A percentile compares a stretch with the other conserved stretches of the same genome.
Evolutionary conservation across 805 yeast genomes (phyloP).

Genomic region (Candida taoyuanica): DNA sequence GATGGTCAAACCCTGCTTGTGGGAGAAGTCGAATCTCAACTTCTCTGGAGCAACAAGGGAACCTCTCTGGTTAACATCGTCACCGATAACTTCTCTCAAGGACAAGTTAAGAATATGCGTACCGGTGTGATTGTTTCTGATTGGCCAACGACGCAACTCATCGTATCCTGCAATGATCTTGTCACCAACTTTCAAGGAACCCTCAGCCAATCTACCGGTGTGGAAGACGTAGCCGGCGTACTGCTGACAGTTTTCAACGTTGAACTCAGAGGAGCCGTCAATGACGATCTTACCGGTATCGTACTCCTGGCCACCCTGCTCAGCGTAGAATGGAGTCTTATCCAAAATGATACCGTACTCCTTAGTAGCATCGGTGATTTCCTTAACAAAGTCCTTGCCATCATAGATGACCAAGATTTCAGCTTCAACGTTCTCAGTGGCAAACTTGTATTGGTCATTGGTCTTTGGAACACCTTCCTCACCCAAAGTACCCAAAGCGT

Average conservation of each 20-base stretch:
- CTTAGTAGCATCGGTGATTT: slow-evolving; percentile 38
- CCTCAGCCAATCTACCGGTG: slow-evolving; percentile 83
- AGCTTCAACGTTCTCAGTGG: slow-evolving; percentile 62
- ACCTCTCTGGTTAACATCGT: slow-evolving; percentile 90
- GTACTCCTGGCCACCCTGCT: slow-evolving; percentile 98
- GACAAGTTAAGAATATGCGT: slow-evolving; percentile 93
- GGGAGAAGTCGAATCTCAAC: slow-evolving; percentile 93
- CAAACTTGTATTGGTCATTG: slow-evolving; percentile 77
- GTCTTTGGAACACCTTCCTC: slow-evolving; percentile 67
- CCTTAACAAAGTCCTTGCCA: slow-evolving; percentile 56
- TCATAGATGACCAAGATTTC: slow-evolving; percentile 67
- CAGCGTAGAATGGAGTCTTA: slow-evolving; percentile 94
- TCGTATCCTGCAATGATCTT: slow-evolving; percentile 82
- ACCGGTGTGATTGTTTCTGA: slow-evolving; percentile 97
- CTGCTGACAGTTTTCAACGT: slow-evolving; percentile 84
- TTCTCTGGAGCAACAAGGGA: slow-evolving; percentile 94
- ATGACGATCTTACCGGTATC: slow-evolving; percentile 91
- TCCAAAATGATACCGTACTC: slow-evolving; percentile 82
- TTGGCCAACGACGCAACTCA: slow-evolving; percentile 92
- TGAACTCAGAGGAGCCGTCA: slow-evolving; percentile 84
- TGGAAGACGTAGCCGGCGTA: slow-evolving; percentile 96
- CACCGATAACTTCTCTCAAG: slow-evolving; percentile 80
- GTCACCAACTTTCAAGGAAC: slow-evolving; percentile 62
- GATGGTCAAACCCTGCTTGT: slow-evolving; percentile 75
- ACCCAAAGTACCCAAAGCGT: slow-evolving; percentile 71